Percentiles rank a stretch among this genome's conserved stretches.
phyloP scores from a whole-genome alignment of 140 eudicot species.

The Oenanthe javanica region DNA sequence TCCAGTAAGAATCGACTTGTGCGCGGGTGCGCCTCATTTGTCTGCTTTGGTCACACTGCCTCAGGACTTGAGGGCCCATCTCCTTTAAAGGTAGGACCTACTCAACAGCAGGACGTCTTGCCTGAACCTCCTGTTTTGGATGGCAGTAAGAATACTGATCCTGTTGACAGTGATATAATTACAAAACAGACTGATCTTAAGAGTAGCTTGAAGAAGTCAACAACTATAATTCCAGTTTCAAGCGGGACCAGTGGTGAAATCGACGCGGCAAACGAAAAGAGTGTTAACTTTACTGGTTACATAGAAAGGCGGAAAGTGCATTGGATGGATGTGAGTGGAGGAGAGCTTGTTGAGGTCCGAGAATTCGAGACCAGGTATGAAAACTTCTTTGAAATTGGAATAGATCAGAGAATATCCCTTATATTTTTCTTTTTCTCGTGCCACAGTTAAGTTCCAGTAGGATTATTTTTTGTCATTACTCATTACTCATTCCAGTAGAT shows the following conservation, averaged over 20 bases:
- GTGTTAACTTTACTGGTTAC: slow-evolving; percentile 11
- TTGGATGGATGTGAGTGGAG: slow-evolving; percentile 86
- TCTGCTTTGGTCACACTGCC: slow-evolving; percentile 81
- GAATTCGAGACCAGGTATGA: slow-evolving; percentile 90
- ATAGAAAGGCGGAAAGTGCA: slow-evolving; percentile 61
- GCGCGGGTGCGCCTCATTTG: slow-evolving; percentile 87
- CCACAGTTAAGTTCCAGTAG: not conserved
- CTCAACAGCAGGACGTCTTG: slow-evolving; percentile 40
- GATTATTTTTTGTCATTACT: not conserved
- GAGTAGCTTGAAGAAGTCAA: slow-evolving; percentile 73
- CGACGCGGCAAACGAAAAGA: slow-evolving; percentile 27
- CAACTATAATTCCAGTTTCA: slow-evolving; percentile 7
- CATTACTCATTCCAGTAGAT: not conserved
- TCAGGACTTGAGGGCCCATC: slow-evolving; percentile 70
- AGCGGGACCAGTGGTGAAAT: slow-evolving; percentile 17
- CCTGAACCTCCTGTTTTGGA: slow-evolving; percentile 27
- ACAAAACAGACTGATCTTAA: slow-evolving; percentile 29
- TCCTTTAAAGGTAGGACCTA: slow-evolving; percentile 57
- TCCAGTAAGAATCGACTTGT: slow-evolving; percentile 53
- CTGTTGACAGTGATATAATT: slow-evolving; percentile 33
- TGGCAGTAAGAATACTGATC: slow-evolving; percentile 16
- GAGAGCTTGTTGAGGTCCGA: slow-evolving; percentile 78
- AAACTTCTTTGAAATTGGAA: slow-evolving; percentile 3
- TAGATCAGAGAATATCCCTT: not conserved
- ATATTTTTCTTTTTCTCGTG: not conserved